These are phyloP conservation scores for Alternaria incomplexa DNA, from an alignment of 2,329 filamentous ascomycete species.

Conservation along the genomic window DNA sequence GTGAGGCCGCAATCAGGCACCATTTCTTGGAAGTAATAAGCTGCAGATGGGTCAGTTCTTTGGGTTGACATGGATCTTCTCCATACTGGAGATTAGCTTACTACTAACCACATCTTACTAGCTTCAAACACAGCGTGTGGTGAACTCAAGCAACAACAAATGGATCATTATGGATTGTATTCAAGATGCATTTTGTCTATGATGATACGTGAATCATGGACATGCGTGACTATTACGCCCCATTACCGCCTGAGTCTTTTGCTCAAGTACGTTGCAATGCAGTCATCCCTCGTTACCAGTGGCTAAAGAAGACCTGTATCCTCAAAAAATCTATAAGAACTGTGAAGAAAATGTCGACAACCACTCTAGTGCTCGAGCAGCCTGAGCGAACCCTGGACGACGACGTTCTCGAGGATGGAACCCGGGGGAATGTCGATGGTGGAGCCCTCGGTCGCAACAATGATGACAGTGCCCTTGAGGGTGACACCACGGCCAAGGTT, in stretches of 20 bases:
- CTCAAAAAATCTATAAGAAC: slow-evolving; percentile 32
- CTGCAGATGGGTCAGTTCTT: not conserved
- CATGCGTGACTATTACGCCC: slow-evolving; percentile 23
- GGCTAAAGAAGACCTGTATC: slow-evolving; percentile 26
- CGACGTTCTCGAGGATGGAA: slow-evolving; percentile 97
- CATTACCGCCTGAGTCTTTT: slow-evolving; percentile 10
- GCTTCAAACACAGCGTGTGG: not conserved
- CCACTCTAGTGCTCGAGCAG: slow-evolving; percentile 67
- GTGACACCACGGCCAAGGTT: slow-evolving; percentile 96
- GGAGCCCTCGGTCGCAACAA: slow-evolving; percentile 95
- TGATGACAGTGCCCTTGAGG: slow-evolving; percentile 98
- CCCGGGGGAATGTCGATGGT: slow-evolving; percentile 98
- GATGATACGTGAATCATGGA: slow-evolving; percentile 30
- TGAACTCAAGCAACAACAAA: not conserved
- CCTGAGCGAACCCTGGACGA: slow-evolving; percentile 94
- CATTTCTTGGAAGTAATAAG: not conserved
- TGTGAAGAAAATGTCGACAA: slow-evolving; percentile 16
- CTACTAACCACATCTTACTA: not conserved
- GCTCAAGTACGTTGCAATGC: slow-evolving; percentile 35
- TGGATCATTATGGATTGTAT: slow-evolving; percentile 10
- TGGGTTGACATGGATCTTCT: not conserved
- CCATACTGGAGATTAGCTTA: not conserved
- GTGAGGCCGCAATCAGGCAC: slow-evolving; percentile 25
- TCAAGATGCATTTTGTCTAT: slow-evolving; percentile 32
- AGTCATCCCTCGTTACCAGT: slow-evolving; percentile 24